Evolutionary conservation across 1,139 yeast genomes (phyloP), one percentile per base, ranked within the genome.

Genomic region (Yamadazyma diddensiae): DNA sequence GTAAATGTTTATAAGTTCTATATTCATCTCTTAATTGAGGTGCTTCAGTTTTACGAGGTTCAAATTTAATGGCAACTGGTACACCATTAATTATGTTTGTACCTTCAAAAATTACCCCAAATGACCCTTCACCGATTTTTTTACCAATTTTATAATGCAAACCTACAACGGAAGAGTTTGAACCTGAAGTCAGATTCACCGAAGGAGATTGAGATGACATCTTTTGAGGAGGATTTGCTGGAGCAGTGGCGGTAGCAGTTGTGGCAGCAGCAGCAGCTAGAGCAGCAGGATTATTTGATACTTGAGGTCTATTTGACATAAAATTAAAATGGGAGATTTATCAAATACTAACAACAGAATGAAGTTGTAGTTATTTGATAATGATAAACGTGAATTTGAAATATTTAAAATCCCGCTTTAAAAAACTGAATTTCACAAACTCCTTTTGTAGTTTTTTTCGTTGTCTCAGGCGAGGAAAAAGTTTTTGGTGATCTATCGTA

Each of bases 21-120:
- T 87, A 92, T 58, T 92, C 98, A 54, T 92, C 97, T 50, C 96
- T 77, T 42, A 92, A 73, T 60, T 92, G 98, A 6, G 98, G 98
- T 5, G 97, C 96, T 51, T 92, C 97, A n/a, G 94, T 79, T 53
- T 88, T 86, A 47, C 97, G 73, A 17, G 96, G 95, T 61, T 92
- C 97, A 49, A 75, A 76, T 50, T 76, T 76, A 50, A 83, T 82
- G 22, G 88, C 94, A 19, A 83, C 92, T 8, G 82, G 82, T 11
- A 77, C 77, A 26, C 83, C 83, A 52, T 82, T 82, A 47, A 82
- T 73, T 51, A 83, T 70, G 50, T 83, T 83, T 25, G 82, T 73
- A 42, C 94, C 94, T 62, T 83, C 94, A 50, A 83, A 83, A 34
- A 83, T 74, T 24, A 83, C 86, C 35, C 94, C 94, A 57, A 83